These are phyloP conservation scores for Trypanosoma brucei DNA, from an alignment of 208 protist species.

Conservation along the genomic window DNA sequence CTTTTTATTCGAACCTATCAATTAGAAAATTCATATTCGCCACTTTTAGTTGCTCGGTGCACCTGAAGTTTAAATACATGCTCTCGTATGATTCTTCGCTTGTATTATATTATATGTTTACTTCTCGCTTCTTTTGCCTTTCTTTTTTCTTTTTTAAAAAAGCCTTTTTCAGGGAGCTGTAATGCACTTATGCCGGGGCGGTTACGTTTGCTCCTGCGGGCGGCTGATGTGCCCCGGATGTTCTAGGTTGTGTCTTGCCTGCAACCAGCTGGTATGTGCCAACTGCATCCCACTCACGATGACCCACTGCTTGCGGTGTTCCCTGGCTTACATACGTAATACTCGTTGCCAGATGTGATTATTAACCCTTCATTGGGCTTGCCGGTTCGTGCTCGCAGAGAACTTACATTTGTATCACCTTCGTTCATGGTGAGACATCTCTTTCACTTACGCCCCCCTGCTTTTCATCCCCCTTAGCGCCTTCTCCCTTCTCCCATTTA, in stretches of 20 bases:
- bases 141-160: constrained; percentile 17
- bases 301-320: constrained; percentile 74
- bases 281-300: constrained; percentile 51
- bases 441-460: no score
- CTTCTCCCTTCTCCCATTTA: no score
- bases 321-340: constrained; percentile 59
- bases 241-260: constrained; percentile 57
- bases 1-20: neutral
- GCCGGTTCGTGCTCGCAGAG: neutral
- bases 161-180: constrained; percentile 13
- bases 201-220: constrained; percentile 51
- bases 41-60: no score
- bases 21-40: no score
- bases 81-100: neutral
- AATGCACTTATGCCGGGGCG: constrained; percentile 41
- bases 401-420: no score
- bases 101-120: neutral
- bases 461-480: no score
- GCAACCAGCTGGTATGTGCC: constrained; percentile 56
- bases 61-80: neutral
- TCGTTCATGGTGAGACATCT: no score
- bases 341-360: constrained; percentile 40
- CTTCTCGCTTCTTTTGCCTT: constrained; percentile 9
- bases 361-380: neutral
- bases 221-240: constrained; percentile 46